A percentile compares a stretch with the other conserved stretches of the same genome.
phyloP scores from a whole-genome alignment of 2,329 filamentous ascomycete species.

The Leptographium procerum region DNA sequence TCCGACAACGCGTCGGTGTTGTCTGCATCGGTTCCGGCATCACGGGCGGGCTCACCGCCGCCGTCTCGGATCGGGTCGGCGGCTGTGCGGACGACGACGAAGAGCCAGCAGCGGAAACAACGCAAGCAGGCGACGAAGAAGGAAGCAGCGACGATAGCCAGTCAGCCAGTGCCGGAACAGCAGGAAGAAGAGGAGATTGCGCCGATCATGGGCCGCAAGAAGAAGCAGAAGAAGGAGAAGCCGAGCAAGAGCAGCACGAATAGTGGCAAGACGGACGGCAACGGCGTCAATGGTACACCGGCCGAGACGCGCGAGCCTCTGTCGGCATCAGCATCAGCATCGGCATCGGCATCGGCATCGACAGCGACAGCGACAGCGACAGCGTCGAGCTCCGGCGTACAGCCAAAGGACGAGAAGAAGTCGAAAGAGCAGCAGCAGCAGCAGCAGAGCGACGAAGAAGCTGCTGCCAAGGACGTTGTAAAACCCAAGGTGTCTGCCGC shows the following conservation, averaged over 20 bases:
- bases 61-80: constrained; percentile 50
- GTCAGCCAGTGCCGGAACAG: constrained; percentile 35
- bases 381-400: neutral
- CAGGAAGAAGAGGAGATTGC: constrained; percentile 42
- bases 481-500: neutral
- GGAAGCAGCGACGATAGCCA: constrained; percentile 42
- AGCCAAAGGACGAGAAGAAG: neutral
- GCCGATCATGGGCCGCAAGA: constrained; percentile 69
- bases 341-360: too few relatives aligned
- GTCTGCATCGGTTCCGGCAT: constrained; percentile 36
- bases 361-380: too few relatives aligned
- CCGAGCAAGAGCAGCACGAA: constrained; percentile 16
- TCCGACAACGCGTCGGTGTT: constrained; percentile 69
- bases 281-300: constrained; percentile 9
- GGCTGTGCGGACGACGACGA: constrained; percentile 58
- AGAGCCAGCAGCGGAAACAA: constrained; percentile 69
- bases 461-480: neutral
- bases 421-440: neutral
- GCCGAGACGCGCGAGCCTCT: constrained; percentile 14
- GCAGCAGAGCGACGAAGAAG: neutral
- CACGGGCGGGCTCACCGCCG: neutral
- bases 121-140: constrained; percentile 57
- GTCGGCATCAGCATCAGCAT: constrained; percentile 3
- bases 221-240: constrained; percentile 73
- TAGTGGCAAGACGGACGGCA: constrained; percentile 5